Percentiles rank a stretch among this genome's conserved stretches.
These are phyloP conservation scores for Talaromyces liani DNA, from an alignment of 495 filamentous ascomycete species.

Conservation along the genomic window DNA sequence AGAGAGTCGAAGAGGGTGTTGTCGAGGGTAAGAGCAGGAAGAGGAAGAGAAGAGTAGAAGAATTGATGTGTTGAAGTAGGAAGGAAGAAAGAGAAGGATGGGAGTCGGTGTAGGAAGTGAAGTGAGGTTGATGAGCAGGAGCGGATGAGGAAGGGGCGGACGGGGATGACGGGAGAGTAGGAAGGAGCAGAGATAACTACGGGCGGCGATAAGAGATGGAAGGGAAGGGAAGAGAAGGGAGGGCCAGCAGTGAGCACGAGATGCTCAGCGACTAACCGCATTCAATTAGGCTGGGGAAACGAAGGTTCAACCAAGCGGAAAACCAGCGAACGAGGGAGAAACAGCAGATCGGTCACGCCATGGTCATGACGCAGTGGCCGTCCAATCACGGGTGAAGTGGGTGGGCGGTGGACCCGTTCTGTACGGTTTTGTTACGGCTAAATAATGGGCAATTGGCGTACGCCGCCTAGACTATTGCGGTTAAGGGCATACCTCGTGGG, in stretches of 20 bases:
- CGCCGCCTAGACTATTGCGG: neutral
- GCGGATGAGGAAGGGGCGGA: constrained; percentile 4
- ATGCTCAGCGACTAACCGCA: constrained; percentile 1
- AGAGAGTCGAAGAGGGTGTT: constrained; percentile 22
- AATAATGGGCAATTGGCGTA: neutral
- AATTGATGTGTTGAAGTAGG: constrained; percentile 17
- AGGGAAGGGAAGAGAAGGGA: neutral
- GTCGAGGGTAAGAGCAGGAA: constrained; percentile 26
- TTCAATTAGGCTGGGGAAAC: constrained; percentile 5
- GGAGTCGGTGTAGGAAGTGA: constrained; percentile 2
- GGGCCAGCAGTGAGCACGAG: neutral
- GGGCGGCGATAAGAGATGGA: neutral
- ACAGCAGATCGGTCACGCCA: constrained; percentile 6
- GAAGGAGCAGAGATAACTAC: neutral
- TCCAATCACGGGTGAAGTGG: neutral
- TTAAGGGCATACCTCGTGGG: neutral
- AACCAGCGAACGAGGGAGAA: constrained; percentile 9
- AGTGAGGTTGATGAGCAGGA: neutral
- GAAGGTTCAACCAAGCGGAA: neutral
- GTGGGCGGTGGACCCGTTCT: neutral
- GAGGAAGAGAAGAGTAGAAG: constrained; percentile 22
- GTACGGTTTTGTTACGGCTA: constrained; percentile 8
- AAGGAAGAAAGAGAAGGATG: constrained; percentile 7
- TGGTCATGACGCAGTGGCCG: neutral
- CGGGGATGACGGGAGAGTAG: constrained; percentile 1